phyloP scores from a whole-genome alignment of 352 stramenopile species.

The Pythium plurisporium region DNA sequence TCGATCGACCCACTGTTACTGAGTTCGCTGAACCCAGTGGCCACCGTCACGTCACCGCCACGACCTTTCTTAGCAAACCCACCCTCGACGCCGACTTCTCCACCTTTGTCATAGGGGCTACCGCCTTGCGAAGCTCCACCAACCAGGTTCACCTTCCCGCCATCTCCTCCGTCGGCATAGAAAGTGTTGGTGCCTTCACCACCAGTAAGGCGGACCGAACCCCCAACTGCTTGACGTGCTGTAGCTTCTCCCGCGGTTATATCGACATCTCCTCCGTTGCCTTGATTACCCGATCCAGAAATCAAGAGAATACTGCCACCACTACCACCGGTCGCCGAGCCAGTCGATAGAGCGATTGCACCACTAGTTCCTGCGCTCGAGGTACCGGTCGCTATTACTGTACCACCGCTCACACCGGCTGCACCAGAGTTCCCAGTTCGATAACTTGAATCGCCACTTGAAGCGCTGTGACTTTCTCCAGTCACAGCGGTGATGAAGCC shows the following conservation, averaged over 20 bases:
- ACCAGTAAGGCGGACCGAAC: slow-evolving; percentile 47
- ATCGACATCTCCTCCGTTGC: slow-evolving; percentile 57
- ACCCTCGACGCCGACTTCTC: slow-evolving; percentile 61
- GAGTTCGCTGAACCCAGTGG: slow-evolving; percentile 47
- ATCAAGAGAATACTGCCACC: slow-evolving; percentile 50
- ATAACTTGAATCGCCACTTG: slow-evolving; percentile 63
- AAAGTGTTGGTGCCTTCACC: slow-evolving; percentile 54
- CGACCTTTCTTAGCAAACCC: slow-evolving; percentile 57
- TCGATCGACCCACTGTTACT: slow-evolving; percentile 51
- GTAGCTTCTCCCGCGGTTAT: slow-evolving; percentile 63
- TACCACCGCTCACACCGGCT: slow-evolving; percentile 47
- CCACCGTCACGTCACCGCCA: slow-evolving; percentile 45
- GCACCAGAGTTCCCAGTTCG: slow-evolving; percentile 57
- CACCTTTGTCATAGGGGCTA: slow-evolving; percentile 57
- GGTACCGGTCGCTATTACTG: slow-evolving; percentile 56
- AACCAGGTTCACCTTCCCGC: slow-evolving; percentile 80
- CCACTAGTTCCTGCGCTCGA: slow-evolving; percentile 50
- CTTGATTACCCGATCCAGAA: slow-evolving; percentile 50
- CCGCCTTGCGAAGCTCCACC: slow-evolving; percentile 80
- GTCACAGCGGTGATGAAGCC: slow-evolving; percentile 55
- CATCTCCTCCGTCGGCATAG: slow-evolving; percentile 78
- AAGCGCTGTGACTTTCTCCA: slow-evolving; percentile 55
- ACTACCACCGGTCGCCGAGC: slow-evolving; percentile 50
- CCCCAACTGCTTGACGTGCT: slow-evolving; percentile 33
- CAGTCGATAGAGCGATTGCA: slow-evolving; percentile 45